These are phyloP conservation scores for Lavandula angustifolia DNA, from an alignment of 257 asterid genomes.

Conservation along the genomic window DNA sequence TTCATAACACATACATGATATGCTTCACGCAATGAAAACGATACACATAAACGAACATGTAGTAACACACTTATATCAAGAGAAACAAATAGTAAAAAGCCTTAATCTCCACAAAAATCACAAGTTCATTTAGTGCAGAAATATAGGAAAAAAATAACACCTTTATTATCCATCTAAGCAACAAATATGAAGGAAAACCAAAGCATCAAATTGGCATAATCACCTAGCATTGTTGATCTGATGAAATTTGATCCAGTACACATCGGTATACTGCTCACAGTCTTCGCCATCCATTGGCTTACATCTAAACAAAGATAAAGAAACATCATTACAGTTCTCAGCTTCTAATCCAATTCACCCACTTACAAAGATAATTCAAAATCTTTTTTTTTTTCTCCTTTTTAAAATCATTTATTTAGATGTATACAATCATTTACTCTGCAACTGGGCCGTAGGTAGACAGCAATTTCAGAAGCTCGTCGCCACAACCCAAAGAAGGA, in stretches of 20 bases:
- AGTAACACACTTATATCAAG: too few species aligned
- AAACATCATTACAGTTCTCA: constrained; percentile 9
- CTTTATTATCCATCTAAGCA: too few species aligned
- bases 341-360: background rate
- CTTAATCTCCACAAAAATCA: too few species aligned
- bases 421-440: constrained; percentile 47
- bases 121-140: too few species aligned
- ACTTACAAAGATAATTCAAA: too few species aligned
- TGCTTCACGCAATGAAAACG: too few species aligned
- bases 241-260: constrained; percentile 81
- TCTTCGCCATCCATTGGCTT: constrained; percentile 96
- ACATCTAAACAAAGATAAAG: constrained; percentile 49
- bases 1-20: too few species aligned
- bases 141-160: too few species aligned
- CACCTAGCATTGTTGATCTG: constrained; percentile 79
- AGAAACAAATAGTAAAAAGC: too few species aligned
- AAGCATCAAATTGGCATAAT: constrained; percentile 13
- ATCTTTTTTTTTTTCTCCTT: too few species aligned
- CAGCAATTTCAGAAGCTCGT: constrained; percentile 59
- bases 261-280: constrained; percentile 77
- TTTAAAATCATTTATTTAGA: background rate
- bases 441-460: constrained; percentile 70
- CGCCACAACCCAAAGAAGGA: constrained; percentile 87
- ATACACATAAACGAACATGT: too few species aligned
- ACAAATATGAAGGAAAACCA: constrained; percentile 19